phyloP scores from a whole-genome alignment of 2,329 filamentous ascomycete species.

The Exophiala mesophila region DNA sequence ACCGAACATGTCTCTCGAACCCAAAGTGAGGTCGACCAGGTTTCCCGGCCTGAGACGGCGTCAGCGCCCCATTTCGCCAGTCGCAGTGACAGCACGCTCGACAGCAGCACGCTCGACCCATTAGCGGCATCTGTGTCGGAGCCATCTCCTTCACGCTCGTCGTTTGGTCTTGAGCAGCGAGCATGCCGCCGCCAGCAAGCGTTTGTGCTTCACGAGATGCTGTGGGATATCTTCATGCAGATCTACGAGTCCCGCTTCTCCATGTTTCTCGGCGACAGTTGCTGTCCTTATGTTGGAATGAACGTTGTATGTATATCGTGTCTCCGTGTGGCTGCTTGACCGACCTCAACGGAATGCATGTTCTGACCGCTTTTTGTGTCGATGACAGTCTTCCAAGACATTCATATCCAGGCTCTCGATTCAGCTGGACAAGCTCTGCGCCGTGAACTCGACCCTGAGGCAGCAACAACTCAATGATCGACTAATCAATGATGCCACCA shows the following conservation, averaged over 20 bases:
- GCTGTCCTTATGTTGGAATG: constrained; percentile 7
- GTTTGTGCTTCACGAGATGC: constrained; percentile 3
- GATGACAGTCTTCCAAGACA: background rate
- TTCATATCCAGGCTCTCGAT: background rate
- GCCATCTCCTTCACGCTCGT: background rate
- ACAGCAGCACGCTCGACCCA: background rate
- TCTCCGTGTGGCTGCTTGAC: too few relatives aligned
- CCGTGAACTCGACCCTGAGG: background rate
- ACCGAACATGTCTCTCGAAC: background rate
- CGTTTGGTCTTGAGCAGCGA: constrained; percentile 2
- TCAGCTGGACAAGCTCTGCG: background rate
- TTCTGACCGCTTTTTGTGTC: too few relatives aligned
- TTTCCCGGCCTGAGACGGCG: too few relatives aligned
- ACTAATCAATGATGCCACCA: constrained; percentile 5
- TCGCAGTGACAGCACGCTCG: too few relatives aligned
- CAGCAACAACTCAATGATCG: background rate
- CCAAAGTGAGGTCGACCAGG: background rate
- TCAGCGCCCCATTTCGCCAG: too few relatives aligned
- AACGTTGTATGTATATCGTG: background rate
- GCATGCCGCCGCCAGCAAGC: constrained; percentile 1
- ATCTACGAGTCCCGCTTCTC: constrained; percentile 8
- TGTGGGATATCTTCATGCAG: constrained; percentile 9
- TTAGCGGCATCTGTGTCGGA: background rate
- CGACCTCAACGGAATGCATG: too few relatives aligned
- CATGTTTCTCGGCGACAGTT: constrained; percentile 9